Evolutionary conservation across 2,329 filamentous ascomycete genomes (phyloP).

Genomic region (Geosmithia flava): DNA sequence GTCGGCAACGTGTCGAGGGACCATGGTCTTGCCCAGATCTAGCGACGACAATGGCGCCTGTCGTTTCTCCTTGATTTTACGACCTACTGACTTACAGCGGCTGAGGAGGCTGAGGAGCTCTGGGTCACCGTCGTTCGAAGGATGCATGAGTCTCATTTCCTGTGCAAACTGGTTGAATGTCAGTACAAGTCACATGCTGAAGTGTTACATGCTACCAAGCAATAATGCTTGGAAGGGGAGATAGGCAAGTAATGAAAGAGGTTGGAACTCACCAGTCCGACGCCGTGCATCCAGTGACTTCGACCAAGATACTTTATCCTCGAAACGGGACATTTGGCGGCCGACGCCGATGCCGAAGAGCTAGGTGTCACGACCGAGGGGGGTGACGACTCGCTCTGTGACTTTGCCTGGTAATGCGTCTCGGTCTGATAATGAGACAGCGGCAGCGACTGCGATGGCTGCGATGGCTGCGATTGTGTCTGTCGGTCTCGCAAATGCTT

Average conservation of each 20-base stretch:
- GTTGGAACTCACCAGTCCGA: constrained; percentile 22
- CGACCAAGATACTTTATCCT: constrained; percentile 33
- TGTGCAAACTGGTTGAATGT: constrained; percentile 13
- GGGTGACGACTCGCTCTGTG: neutral
- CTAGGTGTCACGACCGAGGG: neutral
- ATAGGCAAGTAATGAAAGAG: neutral
- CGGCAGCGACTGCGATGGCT: neutral
- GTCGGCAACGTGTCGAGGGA: constrained; percentile 28
- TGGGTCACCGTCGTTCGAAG: neutral
- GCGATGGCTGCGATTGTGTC: neutral
- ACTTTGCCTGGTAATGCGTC: too few species aligned
- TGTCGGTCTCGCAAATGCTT: neutral
- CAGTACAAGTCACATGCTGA: too few species aligned
- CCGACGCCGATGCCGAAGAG: constrained; percentile 1
- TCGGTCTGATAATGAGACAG: too few species aligned
- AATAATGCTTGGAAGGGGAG: neutral
- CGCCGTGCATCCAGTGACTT: constrained; percentile 37
- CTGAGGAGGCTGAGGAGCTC: constrained; percentile 10
- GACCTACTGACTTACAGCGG: constrained; percentile 27
- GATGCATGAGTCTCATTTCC: constrained; percentile 11
- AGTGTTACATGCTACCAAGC: too few species aligned
- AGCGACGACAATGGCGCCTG: constrained; percentile 18
- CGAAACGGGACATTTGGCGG: constrained; percentile 20
- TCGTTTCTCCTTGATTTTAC: constrained; percentile 27
- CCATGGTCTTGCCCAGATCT: constrained; percentile 25